Evolutionary conservation across 768 basidiomycete species (phyloP).

Genomic region (Cantharellus anzutake): DNA sequence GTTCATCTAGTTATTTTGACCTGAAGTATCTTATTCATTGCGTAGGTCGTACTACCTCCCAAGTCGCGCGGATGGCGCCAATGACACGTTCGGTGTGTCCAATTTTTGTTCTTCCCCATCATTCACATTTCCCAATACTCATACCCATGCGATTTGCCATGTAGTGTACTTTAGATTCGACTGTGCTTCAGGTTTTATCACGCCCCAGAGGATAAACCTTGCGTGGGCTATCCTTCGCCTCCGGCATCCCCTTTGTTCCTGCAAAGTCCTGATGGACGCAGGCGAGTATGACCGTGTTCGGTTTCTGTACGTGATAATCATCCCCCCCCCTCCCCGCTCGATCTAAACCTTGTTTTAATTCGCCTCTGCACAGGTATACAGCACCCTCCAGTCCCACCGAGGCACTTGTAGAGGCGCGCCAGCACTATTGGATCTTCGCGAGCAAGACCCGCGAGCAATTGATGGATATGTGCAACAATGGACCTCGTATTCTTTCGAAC

Average conservation of each 20-base stretch:
- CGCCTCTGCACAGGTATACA: constrained; percentile 17
- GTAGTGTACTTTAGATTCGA: background rate
- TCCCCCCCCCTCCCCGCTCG: no score
- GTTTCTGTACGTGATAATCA: no score
- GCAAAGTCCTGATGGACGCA: constrained; percentile 32
- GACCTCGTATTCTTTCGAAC: constrained; percentile 50
- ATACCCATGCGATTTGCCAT: no score
- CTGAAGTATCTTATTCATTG: constrained; percentile 11
- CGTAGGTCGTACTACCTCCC: constrained; percentile 68
- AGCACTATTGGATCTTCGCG: constrained; percentile 29
- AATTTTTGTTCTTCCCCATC: no score
- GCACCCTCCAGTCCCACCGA: constrained; percentile 25
- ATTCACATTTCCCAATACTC: no score
- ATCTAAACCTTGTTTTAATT: background rate
- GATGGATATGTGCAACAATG: constrained; percentile 57
- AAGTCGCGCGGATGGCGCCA: constrained; percentile 55
- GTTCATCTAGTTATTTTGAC: background rate
- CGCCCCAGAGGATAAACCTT: background rate
- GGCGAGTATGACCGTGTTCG: constrained; percentile 38
- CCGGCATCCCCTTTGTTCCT: constrained; percentile 54
- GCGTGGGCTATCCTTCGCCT: constrained; percentile 51
- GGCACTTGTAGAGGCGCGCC: constrained; percentile 30
- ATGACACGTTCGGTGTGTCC: constrained; percentile 48
- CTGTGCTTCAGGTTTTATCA: background rate
- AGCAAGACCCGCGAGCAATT: constrained; percentile 15